These are phyloP conservation scores for Paxillus involutus DNA, from an alignment of 768 basidiomycete genomes.

Conservation along the genomic window DNA sequence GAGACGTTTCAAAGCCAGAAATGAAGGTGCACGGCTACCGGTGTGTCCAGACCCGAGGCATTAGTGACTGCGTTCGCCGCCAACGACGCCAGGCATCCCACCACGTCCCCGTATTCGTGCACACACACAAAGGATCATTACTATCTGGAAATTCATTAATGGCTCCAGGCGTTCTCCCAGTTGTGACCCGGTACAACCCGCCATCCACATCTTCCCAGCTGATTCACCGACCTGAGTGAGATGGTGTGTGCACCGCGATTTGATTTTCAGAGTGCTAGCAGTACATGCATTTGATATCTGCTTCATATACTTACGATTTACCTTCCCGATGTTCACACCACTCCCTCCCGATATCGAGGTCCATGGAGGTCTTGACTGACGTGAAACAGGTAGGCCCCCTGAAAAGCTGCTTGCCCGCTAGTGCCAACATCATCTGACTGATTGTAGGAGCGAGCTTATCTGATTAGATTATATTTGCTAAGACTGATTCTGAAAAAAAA, in stretches of 20 bases:
- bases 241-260: too few species aligned
- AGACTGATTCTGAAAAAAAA: not conserved
- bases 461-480: slow-evolving; percentile 18
- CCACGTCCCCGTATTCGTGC: not conserved
- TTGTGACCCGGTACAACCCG: too few species aligned
- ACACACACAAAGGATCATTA: not conserved
- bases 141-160: too few species aligned
- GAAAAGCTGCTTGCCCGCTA: not conserved
- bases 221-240: too few species aligned
- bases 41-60: not conserved
- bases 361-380: not conserved
- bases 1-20: not conserved
- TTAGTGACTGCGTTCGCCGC: not conserved
- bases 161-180: too few species aligned
- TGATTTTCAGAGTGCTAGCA: too few species aligned
- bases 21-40: not conserved
- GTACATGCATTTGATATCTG: too few species aligned
- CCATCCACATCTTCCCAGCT: not conserved
- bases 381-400: not conserved
- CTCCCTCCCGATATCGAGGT: not conserved
- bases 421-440: too few species aligned
- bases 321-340: too few species aligned
- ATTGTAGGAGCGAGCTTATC: too few species aligned
- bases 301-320: too few species aligned
- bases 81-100: not conserved